These are phyloP conservation scores for Baudoinia panamericana DNA, from an alignment of 495 filamentous ascomycete genomes.

Conservation along the genomic window DNA sequence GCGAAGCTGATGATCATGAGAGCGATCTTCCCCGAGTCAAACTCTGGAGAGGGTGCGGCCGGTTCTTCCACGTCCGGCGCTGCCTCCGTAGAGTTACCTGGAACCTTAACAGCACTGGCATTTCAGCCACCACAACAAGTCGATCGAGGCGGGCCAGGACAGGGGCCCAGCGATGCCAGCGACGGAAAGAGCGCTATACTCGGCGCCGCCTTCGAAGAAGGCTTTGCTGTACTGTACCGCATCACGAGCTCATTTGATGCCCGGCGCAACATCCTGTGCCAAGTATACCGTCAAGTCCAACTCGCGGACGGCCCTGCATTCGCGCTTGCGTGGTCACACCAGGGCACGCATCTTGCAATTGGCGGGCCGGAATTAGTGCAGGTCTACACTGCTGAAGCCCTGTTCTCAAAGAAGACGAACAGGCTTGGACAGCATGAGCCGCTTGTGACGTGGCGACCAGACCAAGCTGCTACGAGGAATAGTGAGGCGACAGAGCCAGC, in stretches of 20 bases:
- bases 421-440: neutral
- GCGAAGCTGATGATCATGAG: slow-evolving; percentile 12
- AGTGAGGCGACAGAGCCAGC: slow-evolving; percentile 24
- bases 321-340: slow-evolving; percentile 11
- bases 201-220: slow-evolving; percentile 9
- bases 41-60: no score
- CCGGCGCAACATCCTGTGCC: no score
- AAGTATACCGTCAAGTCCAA: no score
- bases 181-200: no score
- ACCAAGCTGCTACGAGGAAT: neutral
- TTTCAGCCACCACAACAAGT: slow-evolving; percentile 8
- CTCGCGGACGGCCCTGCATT: slow-evolving; percentile 9
- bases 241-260: no score
- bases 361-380: slow-evolving; percentile 11
- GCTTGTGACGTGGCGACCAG: slow-evolving; percentile 7
- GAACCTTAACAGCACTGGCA: slow-evolving; percentile 7
- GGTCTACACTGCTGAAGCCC: slow-evolving; percentile 4
- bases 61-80: no score
- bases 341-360: slow-evolving; percentile 14
- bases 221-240: slow-evolving; percentile 6
- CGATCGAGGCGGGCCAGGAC: no score
- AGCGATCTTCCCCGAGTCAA: no score
- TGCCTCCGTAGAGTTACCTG: no score
- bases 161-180: no score
- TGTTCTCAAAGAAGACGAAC: neutral